phyloP scores from a whole-genome alignment of 257 asterid genomes.

The Penstemon eatonii region DNA sequence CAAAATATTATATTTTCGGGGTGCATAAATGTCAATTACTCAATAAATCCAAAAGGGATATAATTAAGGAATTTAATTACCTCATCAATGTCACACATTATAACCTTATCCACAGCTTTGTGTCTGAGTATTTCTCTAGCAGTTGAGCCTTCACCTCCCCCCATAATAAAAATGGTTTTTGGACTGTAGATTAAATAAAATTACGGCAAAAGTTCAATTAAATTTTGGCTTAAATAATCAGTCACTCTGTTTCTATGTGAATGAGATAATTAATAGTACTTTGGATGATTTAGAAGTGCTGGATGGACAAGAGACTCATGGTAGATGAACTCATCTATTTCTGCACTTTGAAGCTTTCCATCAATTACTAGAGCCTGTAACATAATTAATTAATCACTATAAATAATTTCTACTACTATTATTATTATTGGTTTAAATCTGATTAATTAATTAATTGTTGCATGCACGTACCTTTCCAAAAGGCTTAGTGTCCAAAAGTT shows the following conservation, averaged over 20 bases:
- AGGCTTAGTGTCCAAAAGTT: conserved; percentile 92
- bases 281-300: conserved; percentile 67
- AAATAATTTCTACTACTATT: no score
- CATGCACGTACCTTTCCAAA: conserved; percentile 69
- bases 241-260: neutral
- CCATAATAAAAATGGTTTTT: conserved; percentile 84
- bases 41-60: neutral
- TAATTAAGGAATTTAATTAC: conserved; percentile 31
- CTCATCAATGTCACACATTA: conserved; percentile 97
- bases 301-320: conserved; percentile 97
- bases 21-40: neutral
- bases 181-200: conserved; percentile 49
- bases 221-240: neutral
- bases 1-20: no score
- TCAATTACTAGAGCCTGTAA: conserved; percentile 86
- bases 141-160: conserved; percentile 98
- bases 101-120: conserved; percentile 68
- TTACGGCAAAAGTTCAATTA: neutral
- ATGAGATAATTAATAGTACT: conserved; percentile 32
- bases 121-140: conserved; percentile 90
- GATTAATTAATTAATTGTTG: neutral
- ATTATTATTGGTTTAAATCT: neutral
- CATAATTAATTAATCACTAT: neutral
- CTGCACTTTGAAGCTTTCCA: conserved; percentile 98
- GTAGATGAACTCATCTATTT: conserved; percentile 88